A percentile compares a stretch with the other conserved stretches of the same genome.
These are phyloP conservation scores for Nematocida sp. DNA, from an alignment of 371 early-diverging fungal genomes.

Conservation along the genomic window DNA sequence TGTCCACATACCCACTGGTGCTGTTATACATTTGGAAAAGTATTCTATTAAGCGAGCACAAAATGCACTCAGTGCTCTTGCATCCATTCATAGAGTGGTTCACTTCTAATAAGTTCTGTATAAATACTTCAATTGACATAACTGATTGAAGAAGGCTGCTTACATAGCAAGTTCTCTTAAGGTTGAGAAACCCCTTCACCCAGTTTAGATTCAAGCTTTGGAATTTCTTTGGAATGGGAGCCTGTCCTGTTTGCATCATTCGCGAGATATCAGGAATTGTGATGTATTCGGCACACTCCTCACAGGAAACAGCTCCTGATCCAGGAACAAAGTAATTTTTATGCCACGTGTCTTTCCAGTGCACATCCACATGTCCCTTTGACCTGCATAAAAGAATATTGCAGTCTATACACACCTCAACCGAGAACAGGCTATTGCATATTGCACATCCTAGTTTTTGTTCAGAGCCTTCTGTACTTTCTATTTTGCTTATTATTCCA, in stretches of 20 bases:
- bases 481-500: slow-evolving; percentile 13
- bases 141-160: slow-evolving; percentile 54
- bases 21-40: slow-evolving; percentile 47
- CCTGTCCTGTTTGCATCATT: not conserved
- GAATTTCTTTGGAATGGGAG: not conserved
- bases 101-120: slow-evolving; percentile 14
- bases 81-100: slow-evolving; percentile 4
- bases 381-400: slow-evolving; percentile 3
- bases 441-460: slow-evolving; percentile 8
- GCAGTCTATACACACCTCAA: slow-evolving; percentile 45
- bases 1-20: slow-evolving; percentile 37
- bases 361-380: slow-evolving; percentile 24
- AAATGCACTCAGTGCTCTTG: slow-evolving; percentile 7
- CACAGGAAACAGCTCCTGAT: slow-evolving; percentile 16
- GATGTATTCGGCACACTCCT: slow-evolving; percentile 47
- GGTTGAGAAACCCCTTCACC: slow-evolving; percentile 59
- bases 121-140: slow-evolving; percentile 29
- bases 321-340: slow-evolving; percentile 5
- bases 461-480: not conserved
- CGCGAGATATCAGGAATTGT: slow-evolving; percentile 1
- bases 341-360: slow-evolving; percentile 41
- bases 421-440: not conserved
- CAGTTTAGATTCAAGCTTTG: slow-evolving; percentile 38
- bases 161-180: slow-evolving; percentile 62
- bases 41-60: slow-evolving; percentile 40